Percentiles rank a stretch among this genome's conserved stretches.
Evolutionary conservation across 306 rosid species (phyloP).

Genomic region (Dicorynia guianensis): DNA sequence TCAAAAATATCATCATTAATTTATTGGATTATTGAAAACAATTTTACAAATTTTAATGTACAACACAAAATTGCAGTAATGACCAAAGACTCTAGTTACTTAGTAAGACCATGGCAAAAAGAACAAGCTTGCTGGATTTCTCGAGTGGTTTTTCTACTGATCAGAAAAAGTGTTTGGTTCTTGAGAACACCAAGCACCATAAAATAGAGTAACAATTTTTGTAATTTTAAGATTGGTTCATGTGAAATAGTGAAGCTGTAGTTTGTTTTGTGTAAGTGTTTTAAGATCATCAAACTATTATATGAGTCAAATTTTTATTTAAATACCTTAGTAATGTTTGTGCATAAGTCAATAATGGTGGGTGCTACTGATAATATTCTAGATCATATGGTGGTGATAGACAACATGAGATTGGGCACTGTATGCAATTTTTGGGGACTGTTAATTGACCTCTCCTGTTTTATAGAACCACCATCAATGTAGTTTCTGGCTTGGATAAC

Average conservation of each 20-base stretch:
- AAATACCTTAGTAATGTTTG: constrained; percentile 21
- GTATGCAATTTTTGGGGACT: constrained; percentile 25
- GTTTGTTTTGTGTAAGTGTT: neutral
- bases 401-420: neutral
- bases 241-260: constrained; percentile 1
- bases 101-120: neutral
- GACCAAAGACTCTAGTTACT: neutral
- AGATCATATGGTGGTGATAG: constrained; percentile 5
- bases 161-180: neutral
- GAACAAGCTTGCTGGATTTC: neutral
- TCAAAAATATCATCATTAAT: neutral
- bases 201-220: neutral
- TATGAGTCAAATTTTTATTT: constrained; percentile 12
- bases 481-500: constrained; percentile 18
- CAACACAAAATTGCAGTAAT: neutral
- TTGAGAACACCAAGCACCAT: constrained; percentile 2
- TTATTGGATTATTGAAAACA: too few relatives aligned
- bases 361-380: constrained; percentile 11
- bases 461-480: constrained; percentile 26
- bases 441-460: constrained; percentile 29
- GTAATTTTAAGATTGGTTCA: constrained; percentile 10
- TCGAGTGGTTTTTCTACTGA: neutral
- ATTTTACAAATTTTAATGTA: neutral
- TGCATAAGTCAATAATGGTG: constrained; percentile 17
- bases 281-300: constrained; percentile 13